Evolutionary conservation across 2,329 filamentous ascomycete species (phyloP).

Genomic region (Talaromyces sp.): DNA sequence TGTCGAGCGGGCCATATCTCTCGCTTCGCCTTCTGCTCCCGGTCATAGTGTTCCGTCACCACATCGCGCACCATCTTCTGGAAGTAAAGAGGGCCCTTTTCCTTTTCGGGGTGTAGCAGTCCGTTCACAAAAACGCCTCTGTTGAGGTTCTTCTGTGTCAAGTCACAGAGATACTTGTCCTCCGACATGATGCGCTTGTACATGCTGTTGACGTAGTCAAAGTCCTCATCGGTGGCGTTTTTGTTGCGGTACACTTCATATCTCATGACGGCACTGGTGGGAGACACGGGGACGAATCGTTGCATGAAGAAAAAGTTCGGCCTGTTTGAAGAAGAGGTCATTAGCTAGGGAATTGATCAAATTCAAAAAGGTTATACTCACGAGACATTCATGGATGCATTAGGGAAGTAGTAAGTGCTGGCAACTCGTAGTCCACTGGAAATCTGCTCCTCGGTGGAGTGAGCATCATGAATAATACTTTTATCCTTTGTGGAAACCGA

Average conservation of each 20-base stretch:
- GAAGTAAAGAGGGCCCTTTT: constrained; percentile 55
- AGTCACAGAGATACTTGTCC: constrained; percentile 58
- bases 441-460: constrained; percentile 45
- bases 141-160: constrained; percentile 57
- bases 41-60: constrained; percentile 42
- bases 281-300: constrained; percentile 53
- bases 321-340: constrained; percentile 23
- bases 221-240: constrained; percentile 53
- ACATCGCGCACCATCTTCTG: constrained; percentile 49
- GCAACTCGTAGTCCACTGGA: constrained; percentile 37
- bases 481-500: constrained; percentile 44
- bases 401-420: constrained; percentile 34
- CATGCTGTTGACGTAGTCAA: constrained; percentile 52
- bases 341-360: neutral
- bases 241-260: constrained; percentile 64
- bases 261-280: constrained; percentile 51
- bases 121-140: constrained; percentile 58
- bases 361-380: constrained; percentile 15
- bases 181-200: constrained; percentile 63
- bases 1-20: constrained; percentile 52
- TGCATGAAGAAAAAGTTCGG: constrained; percentile 60
- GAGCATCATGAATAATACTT: constrained; percentile 48
- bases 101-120: constrained; percentile 55
- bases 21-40: constrained; percentile 41
- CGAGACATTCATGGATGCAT: constrained; percentile 28